phyloP scores from a whole-genome alignment of 768 basidiomycete genomes.

The Tricholoma bakamatsutake region DNA sequence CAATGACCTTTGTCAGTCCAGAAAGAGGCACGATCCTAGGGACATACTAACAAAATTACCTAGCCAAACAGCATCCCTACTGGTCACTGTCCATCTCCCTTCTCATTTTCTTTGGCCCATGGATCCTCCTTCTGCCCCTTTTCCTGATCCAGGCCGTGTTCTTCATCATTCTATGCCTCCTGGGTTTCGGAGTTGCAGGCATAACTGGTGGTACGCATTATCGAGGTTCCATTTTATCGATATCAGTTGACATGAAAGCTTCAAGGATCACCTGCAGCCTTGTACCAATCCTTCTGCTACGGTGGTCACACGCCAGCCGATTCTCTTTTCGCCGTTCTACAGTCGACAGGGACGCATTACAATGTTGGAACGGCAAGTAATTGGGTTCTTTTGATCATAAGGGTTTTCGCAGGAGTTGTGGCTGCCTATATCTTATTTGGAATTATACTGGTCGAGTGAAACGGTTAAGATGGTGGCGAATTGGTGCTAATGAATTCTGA shows the following conservation, averaged over 20 bases:
- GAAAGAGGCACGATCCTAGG: neutral
- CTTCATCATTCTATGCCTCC: constrained; percentile 7
- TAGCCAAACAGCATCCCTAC: constrained; percentile 15
- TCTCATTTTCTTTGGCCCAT: constrained; percentile 18
- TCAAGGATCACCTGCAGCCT: constrained; percentile 20
- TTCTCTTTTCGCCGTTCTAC: constrained; percentile 18
- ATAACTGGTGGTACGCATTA: constrained; percentile 17
- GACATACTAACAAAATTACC: neutral
- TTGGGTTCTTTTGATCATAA: constrained; percentile 49
- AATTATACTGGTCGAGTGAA: constrained; percentile 3
- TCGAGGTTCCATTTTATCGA: too few relatives aligned
- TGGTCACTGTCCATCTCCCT: constrained; percentile 8
- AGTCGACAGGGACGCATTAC: constrained; percentile 20
- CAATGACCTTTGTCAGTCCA: constrained; percentile 6
- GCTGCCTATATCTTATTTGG: constrained; percentile 14
- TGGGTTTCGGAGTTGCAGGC: constrained; percentile 15
- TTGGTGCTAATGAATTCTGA: too few relatives aligned
- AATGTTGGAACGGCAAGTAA: constrained; percentile 52
- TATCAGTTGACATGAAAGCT: neutral
- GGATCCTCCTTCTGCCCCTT: constrained; percentile 19
- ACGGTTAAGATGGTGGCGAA: neutral
- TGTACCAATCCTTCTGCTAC: constrained; percentile 18
- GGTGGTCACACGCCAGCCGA: constrained; percentile 19
- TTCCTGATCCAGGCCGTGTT: constrained; percentile 14
- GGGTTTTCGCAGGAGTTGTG: constrained; percentile 13